These are phyloP conservation scores for Zymoseptoria pseudotritici DNA, from an alignment of 2,329 filamentous ascomycete species.

Conservation along the genomic window DNA sequence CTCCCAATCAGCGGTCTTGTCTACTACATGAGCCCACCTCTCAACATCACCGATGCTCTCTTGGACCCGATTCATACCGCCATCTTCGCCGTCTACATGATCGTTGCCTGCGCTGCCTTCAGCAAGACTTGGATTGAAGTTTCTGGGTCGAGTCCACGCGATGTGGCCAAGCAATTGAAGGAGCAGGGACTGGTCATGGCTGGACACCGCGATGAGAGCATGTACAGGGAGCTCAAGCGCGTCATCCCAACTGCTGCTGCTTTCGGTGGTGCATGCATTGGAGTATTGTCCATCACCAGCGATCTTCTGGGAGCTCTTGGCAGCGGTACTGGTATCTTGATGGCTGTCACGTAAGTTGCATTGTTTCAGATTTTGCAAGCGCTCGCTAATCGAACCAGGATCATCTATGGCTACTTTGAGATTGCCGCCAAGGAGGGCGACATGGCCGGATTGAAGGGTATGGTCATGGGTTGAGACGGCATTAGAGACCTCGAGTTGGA, in stretches of 20 bases:
- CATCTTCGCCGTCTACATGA: conserved; percentile 95
- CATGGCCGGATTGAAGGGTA: conserved; percentile 67
- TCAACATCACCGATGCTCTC: conserved; percentile 92
- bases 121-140: conserved; percentile 99
- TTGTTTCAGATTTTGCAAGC: neutral
- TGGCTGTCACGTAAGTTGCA: conserved; percentile 87
- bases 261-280: conserved; percentile 98
- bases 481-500: conserved; percentile 10
- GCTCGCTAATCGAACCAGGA: conserved; percentile 45
- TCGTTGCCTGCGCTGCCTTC: conserved; percentile 94
- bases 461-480: conserved; percentile 46
- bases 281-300: conserved; percentile 88
- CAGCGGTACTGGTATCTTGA: conserved; percentile 92
- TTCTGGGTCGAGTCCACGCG: conserved; percentile 91
- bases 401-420: conserved; percentile 99
- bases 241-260: conserved; percentile 97
- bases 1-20: conserved; percentile 87
- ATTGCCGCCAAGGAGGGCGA: conserved; percentile 98
- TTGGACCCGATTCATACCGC: conserved; percentile 94
- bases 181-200: conserved; percentile 99
- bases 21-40: conserved; percentile 98
- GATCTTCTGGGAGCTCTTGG: conserved; percentile 94
- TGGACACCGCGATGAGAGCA: conserved; percentile 97
- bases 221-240: conserved; percentile 99
- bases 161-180: conserved; percentile 99